Conservation (phyloP, 2,329 filamentous ascomycete genomes). For the Coniochaeta pulveracea region DNA sequence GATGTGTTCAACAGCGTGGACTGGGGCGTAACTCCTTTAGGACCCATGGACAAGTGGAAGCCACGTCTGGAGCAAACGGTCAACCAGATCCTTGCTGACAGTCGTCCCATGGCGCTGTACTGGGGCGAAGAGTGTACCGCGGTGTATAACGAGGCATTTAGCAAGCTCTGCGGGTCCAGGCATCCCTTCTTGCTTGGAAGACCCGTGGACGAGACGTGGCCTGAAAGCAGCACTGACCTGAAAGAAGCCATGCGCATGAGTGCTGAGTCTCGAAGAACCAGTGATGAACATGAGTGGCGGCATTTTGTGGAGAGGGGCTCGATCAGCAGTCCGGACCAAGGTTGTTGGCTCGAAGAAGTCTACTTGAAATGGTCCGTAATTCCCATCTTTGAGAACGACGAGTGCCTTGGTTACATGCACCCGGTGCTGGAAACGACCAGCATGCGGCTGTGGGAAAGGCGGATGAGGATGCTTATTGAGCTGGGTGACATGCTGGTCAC, state of each 20-base stretch:
- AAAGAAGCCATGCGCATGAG: constrained; percentile 25
- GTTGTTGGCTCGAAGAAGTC: constrained; percentile 28
- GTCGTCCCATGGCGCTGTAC: constrained; percentile 42
- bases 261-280: constrained; percentile 18
- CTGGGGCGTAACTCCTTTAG: constrained; percentile 32
- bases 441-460: constrained; percentile 33
- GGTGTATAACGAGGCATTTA: constrained; percentile 65
- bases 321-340: constrained; percentile 15
- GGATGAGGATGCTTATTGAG: constrained; percentile 36
- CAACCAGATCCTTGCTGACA: constrained; percentile 27
- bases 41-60: constrained; percentile 29
- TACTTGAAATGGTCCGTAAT: constrained; percentile 36
- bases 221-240: constrained; percentile 29
- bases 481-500: constrained; percentile 32
- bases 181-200: constrained; percentile 54
- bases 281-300: constrained; percentile 29
- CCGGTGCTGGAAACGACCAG: constrained; percentile 34
- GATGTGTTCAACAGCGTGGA: constrained; percentile 26
- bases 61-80: constrained; percentile 28
- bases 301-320: constrained; percentile 30
- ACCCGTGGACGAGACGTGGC: constrained; percentile 47
- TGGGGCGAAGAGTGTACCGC: constrained; percentile 50
- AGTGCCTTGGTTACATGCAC: constrained; percentile 34
- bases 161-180: constrained; percentile 47
- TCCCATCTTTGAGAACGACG: constrained; percentile 29